These are phyloP conservation scores for Aspergillus chevalieri DNA, from an alignment of 2,329 filamentous ascomycete genomes.

Conservation along the genomic window DNA sequence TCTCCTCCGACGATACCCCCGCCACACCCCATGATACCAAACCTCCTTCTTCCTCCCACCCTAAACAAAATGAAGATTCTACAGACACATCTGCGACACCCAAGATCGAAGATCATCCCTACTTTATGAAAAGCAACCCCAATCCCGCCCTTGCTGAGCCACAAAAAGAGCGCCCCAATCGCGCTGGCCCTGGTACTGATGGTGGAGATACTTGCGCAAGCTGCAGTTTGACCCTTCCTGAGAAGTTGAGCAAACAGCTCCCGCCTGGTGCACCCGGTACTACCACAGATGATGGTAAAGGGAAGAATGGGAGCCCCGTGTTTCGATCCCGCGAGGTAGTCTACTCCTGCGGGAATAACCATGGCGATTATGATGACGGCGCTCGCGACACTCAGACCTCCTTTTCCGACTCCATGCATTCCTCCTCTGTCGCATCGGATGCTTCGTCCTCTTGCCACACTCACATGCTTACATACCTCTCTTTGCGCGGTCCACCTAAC, in stretches of 20 bases:
- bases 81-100: conserved; percentile 15
- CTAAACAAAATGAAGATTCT: conserved; percentile 5
- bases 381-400: conserved; percentile 30
- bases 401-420: conserved; percentile 33
- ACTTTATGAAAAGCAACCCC: conserved; percentile 40
- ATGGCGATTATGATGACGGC: conserved; percentile 32
- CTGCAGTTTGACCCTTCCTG: conserved; percentile 51
- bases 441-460: conserved; percentile 47
- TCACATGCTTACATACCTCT: conserved; percentile 53
- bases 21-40: conserved; percentile 25
- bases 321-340: conserved; percentile 50
- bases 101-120: conserved; percentile 46
- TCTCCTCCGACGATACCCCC: conserved; percentile 37
- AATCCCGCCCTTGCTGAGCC: conserved; percentile 38
- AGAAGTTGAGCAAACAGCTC: conserved; percentile 48
- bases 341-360: conserved; percentile 43
- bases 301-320: conserved; percentile 49
- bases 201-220: conserved; percentile 51
- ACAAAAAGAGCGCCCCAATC: conserved; percentile 26
- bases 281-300: conserved; percentile 43
- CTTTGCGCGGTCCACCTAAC: conserved; percentile 51
- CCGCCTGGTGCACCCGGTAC: conserved; percentile 50
- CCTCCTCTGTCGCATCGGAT: conserved; percentile 39
- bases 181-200: conserved; percentile 36
- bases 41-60: conserved; percentile 16